A percentile compares a stretch with the other conserved stretches of the same genome.
Evolutionary conservation across 768 basidiomycete species (phyloP).

Genomic region (Sistotremastrum suecicum): DNA sequence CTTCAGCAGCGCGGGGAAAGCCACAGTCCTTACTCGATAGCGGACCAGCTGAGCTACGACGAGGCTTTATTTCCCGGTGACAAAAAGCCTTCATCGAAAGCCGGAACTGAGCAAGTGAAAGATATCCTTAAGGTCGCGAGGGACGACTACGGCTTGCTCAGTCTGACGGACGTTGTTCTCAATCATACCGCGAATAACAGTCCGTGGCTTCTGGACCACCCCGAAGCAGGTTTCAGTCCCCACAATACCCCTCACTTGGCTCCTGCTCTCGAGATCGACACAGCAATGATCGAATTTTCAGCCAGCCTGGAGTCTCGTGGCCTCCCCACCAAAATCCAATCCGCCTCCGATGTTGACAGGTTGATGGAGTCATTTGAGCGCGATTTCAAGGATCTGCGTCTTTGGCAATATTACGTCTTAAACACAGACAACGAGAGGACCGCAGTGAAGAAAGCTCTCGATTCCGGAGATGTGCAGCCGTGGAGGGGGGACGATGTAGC

Average conservation of each 20-base stretch:
- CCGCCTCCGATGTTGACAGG: conserved; percentile 49
- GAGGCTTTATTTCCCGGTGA: conserved; percentile 43
- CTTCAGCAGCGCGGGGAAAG: conserved; percentile 84
- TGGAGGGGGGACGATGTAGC: conserved; percentile 52
- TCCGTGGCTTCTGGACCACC: conserved; percentile 82
- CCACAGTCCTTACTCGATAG: conserved; percentile 88
- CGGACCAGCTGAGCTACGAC: conserved; percentile 76
- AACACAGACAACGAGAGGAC: conserved; percentile 53
- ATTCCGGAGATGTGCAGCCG: conserved; percentile 23
- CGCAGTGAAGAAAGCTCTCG: conserved; percentile 40
- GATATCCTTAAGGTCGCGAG: conserved; percentile 54
- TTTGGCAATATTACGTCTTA: conserved; percentile 95
- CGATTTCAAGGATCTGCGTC: conserved; percentile 45
- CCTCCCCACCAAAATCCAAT: conserved; percentile 57
- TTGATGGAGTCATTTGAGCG: conserved; percentile 51
- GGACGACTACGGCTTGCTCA: conserved; percentile 79
- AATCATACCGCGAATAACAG: conserved; percentile 97
- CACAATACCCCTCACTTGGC: conserved; percentile 82
- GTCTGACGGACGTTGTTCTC: conserved; percentile 88
- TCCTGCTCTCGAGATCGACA: conserved; percentile 87
- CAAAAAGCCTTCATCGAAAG: conserved; percentile 14
- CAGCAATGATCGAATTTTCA: conserved; percentile 74
- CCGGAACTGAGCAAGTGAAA: conserved; percentile 41
- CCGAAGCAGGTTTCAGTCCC: conserved; percentile 91
- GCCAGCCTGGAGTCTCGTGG: conserved; percentile 43